Conservation (phyloP, 2,329 filamentous ascomycete species). For the Xylariaceae sp. region DNA sequence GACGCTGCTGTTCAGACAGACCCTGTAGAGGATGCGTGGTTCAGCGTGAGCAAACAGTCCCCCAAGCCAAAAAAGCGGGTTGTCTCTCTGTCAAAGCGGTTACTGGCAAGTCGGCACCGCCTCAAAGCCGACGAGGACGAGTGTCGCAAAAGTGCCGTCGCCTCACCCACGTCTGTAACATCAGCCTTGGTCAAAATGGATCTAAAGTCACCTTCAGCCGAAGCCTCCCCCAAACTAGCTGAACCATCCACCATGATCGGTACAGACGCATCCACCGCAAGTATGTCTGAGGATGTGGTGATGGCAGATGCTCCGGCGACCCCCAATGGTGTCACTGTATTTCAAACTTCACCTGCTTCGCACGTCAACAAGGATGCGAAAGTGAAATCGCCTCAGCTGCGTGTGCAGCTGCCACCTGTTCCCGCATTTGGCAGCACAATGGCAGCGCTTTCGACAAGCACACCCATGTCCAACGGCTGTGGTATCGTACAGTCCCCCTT, state of each 20-base stretch:
- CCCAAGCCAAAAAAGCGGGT: slow-evolving; percentile 44
- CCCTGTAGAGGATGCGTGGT: slow-evolving; percentile 51
- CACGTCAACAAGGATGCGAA: slow-evolving; percentile 9
- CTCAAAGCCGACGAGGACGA: slow-evolving; percentile 39
- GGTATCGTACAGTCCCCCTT: slow-evolving; percentile 50
- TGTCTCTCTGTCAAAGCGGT: slow-evolving; percentile 50
- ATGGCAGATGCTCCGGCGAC: slow-evolving; percentile 35
- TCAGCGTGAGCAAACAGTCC: slow-evolving; percentile 36
- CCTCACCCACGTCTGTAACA: slow-evolving; percentile 27
- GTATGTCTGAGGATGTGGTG: slow-evolving; percentile 13
- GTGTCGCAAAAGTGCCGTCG: slow-evolving; percentile 26
- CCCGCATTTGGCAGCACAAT: slow-evolving; percentile 45
- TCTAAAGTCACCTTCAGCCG: slow-evolving; percentile 34
- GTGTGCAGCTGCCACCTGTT: slow-evolving; percentile 54
- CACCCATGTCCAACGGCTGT: slow-evolving; percentile 45
- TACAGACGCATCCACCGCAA: not conserved
- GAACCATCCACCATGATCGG: slow-evolving; percentile 2
- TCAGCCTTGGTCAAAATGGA: slow-evolving; percentile 38
- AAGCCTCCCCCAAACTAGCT: slow-evolving; percentile 19
- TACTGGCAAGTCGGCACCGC: slow-evolving; percentile 47
- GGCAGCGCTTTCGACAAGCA: slow-evolving; percentile 35
- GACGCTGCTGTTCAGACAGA: slow-evolving; percentile 54
- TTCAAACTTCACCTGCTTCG: slow-evolving; percentile 7
- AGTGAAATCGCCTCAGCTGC: slow-evolving; percentile 29
- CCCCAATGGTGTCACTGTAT: slow-evolving; percentile 25